Percentiles rank a stretch among this genome's conserved stretches.
Conservation (phyloP, 2,329 filamentous ascomycete genomes). For the Pochonia chlamydosporia region DNA sequence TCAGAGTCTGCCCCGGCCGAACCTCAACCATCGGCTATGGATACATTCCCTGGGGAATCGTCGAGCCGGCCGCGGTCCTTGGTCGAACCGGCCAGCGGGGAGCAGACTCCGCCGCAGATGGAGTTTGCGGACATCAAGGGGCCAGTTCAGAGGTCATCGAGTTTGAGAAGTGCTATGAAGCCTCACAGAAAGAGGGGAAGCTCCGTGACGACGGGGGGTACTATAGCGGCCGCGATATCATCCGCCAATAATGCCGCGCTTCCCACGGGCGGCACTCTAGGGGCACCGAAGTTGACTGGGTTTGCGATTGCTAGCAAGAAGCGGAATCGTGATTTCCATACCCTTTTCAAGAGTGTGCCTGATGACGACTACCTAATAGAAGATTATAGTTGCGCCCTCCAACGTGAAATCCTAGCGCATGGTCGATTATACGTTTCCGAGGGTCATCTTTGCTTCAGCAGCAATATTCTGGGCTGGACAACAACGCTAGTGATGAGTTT, state of each 20-base stretch:
- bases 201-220: constrained; percentile 62
- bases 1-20: constrained; percentile 57
- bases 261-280: constrained; percentile 51
- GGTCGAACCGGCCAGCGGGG: constrained; percentile 44
- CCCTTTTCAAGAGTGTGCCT: constrained; percentile 89
- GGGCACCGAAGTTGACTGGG: constrained; percentile 75
- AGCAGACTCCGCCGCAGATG: constrained; percentile 57
- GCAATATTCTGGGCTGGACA: constrained; percentile 97
- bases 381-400: constrained; percentile 94
- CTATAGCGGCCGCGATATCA: constrained; percentile 65
- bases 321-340: constrained; percentile 91
- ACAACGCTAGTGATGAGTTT: constrained; percentile 98
- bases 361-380: constrained; percentile 98
- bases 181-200: constrained; percentile 74
- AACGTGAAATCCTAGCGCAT: constrained; percentile 91
- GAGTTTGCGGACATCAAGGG: constrained; percentile 59
- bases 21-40: constrained; percentile 19
- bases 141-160: constrained; percentile 58
- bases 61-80: constrained; percentile 41
- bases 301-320: constrained; percentile 96
- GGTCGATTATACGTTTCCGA: constrained; percentile 94
- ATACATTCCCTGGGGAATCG: constrained; percentile 27
- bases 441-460: constrained; percentile 96
- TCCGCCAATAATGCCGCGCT: constrained; percentile 66
- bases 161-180: constrained; percentile 57